Base-by-base conservation (phyloP, 225 moss, liverwort and hornwort genomes). In the Physcomitrium patens region DNA sequence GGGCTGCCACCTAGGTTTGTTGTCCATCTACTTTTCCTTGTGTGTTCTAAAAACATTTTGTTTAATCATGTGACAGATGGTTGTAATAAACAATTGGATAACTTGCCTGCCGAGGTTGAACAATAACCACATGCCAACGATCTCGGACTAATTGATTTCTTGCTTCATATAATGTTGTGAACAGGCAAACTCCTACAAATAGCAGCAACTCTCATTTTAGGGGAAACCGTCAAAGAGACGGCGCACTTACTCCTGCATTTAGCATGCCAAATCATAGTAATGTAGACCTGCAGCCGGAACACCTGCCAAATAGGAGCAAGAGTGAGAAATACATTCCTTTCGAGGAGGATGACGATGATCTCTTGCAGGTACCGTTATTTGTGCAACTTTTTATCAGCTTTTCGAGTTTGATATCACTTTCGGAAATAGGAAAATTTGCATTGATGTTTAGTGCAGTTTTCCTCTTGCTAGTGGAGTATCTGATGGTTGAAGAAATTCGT, bases 331-430 rank as follows among this genome's bases (percentile, higher is more conserved):
- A 67, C 69, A 27, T 78, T 63, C 75, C 73, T 73, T 16, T 91
- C 59, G 96, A 87, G 56, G 92, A 91, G 60, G 91, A 91, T 49
- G 87, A 85, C 72, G 90, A 89, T n/a, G 84, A 94, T 57, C 83
- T 97, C 10, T 77, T 97, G 57, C 87, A 90, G 94, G 97, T 96
- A 80, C 60, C 20, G 59, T 73, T 41, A 19, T 22, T 17, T 43
- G 42, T 77, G 56, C 12, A 9, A 55, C 47, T 41, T 64, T 56
- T 28, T 43, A 22, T 55, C 49, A 49, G 55, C n/a, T 73, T 47
- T 41, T 9, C 54, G 55, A 37, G 28, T 61, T 19, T 15, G 49
- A 13, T 23, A 51, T 23, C 62, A 51, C 41, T 71, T 15, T 44
- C 65, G 48, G 46, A 28, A 18, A 27, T 24, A 24, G 24, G 24